A percentile compares a stretch with the other conserved stretches of the same genome.
These are phyloP conservation scores for Lentinula sp. DNA, from an alignment of 768 basidiomycete species.

Conservation along the genomic window DNA sequence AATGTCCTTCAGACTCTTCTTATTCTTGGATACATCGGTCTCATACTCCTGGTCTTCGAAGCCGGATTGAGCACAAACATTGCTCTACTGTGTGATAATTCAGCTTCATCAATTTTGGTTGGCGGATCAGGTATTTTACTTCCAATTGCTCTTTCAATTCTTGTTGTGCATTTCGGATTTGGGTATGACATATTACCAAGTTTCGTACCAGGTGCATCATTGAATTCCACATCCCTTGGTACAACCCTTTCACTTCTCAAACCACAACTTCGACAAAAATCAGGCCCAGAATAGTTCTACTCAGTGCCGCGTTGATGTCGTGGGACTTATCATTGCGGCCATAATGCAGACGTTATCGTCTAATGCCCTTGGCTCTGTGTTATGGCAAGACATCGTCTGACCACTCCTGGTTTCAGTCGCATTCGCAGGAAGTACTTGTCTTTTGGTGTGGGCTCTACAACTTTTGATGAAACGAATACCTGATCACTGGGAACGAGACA, in stretches of 20 bases:
- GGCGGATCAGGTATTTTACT: conserved; percentile 47
- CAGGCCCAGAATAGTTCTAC: conserved; percentile 49
- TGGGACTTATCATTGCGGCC: conserved; percentile 53
- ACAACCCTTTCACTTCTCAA: conserved; percentile 59
- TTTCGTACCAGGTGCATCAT: conserved; percentile 57
- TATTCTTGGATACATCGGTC: conserved; percentile 34
- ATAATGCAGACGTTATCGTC: conserved; percentile 38
- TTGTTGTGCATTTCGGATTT: conserved; percentile 35
- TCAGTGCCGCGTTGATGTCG: conserved; percentile 61
- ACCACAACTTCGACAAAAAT: conserved; percentile 38
- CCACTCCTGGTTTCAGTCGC: conserved; percentile 52
- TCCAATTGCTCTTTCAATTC: conserved; percentile 44
- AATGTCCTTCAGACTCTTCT: conserved; percentile 39
- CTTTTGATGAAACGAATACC: conserved; percentile 1
- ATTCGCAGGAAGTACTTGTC: conserved; percentile 34
- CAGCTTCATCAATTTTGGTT: conserved; percentile 40
- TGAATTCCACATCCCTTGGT: conserved; percentile 60
- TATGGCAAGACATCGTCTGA: conserved; percentile 35
- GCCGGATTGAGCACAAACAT: conserved; percentile 54
- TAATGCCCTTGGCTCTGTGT: conserved; percentile 11
- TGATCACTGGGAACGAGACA: background rate
- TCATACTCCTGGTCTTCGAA: conserved; percentile 51
- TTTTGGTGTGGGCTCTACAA: conserved; percentile 20
- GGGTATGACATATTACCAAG: conserved; percentile 37
- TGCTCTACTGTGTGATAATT: conserved; percentile 34